Percentiles rank a stretch among this genome's conserved stretches.
phyloP scores from a whole-genome alignment of 2,329 filamentous ascomycete species.

The Sporothrix inflata region DNA sequence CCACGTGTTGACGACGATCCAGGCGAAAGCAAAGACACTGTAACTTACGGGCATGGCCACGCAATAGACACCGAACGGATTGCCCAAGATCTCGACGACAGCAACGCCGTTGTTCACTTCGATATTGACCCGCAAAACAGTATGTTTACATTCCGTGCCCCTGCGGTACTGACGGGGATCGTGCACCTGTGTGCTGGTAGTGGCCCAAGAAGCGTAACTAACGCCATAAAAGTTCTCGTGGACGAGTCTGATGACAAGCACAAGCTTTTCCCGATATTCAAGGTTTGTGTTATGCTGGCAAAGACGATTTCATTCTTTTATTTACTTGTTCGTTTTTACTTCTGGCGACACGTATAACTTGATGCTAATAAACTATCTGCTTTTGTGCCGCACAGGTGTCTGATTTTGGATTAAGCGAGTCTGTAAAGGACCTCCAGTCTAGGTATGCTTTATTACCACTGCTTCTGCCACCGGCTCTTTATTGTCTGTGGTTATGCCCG shows the following conservation, averaged over 20 bases:
- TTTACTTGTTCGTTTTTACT: background rate
- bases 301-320: background rate
- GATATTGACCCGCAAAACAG: conserved; percentile 30
- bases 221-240: conserved; percentile 18
- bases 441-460: background rate
- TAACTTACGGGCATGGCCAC: background rate
- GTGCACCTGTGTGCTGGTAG: too few relatives aligned
- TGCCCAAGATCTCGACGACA: background rate
- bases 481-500: too few relatives aligned
- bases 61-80: background rate
- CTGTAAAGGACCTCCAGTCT: background rate
- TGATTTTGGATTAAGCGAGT: background rate
- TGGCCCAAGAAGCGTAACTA: background rate
- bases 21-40: background rate
- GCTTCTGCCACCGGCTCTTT: too few relatives aligned
- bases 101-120: conserved; percentile 26
- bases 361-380: background rate
- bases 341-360: background rate
- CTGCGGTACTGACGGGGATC: background rate
- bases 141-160: background rate
- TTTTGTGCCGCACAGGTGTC: background rate
- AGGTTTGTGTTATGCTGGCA: background rate
- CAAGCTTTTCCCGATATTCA: conserved; percentile 23
- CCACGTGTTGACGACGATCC: background rate
- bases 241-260: conserved; percentile 5